phyloP scores from a whole-genome alignment of 1,284 basidiomycete species.

The Malassezia sympodialis region DNA sequence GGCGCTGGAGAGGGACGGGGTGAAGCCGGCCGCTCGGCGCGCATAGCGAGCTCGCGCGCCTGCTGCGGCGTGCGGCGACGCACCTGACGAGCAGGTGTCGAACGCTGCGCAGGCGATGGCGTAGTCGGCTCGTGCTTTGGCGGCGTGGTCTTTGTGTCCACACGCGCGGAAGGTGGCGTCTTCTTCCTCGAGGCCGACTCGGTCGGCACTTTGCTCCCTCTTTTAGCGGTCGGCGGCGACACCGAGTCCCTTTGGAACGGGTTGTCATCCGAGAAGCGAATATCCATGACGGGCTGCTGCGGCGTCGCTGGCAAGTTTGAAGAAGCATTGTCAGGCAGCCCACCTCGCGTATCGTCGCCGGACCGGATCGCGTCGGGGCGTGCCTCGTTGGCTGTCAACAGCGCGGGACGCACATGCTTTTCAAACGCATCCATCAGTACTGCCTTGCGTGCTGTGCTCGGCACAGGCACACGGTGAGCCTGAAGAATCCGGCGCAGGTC shows the following conservation, averaged over 20 bases:
- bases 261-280: slow-evolving; percentile 14
- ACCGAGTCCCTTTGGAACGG: slow-evolving; percentile 5
- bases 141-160: neutral
- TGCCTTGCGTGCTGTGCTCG: slow-evolving; percentile 13
- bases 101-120: neutral
- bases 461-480: slow-evolving; percentile 1
- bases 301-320: neutral
- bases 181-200: too few relatives aligned
- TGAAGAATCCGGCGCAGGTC: slow-evolving; percentile 10
- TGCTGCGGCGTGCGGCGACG: neutral
- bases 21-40: neutral
- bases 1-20: too few relatives aligned
- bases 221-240: neutral
- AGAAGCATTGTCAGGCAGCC: too few relatives aligned
- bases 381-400: neutral
- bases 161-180: neutral
- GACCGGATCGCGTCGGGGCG: too few relatives aligned
- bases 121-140: neutral
- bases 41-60: neutral
- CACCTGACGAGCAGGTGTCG: neutral
- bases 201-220: neutral
- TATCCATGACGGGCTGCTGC: neutral
- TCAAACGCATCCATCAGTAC: slow-evolving; percentile 9
- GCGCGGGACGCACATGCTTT: slow-evolving; percentile 12
- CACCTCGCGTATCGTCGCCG: too few relatives aligned